Percentiles rank a stretch among this genome's conserved stretches.
phyloP scores from a whole-genome alignment of 148 eudicot genomes.

The Fallopia convolvulus region DNA sequence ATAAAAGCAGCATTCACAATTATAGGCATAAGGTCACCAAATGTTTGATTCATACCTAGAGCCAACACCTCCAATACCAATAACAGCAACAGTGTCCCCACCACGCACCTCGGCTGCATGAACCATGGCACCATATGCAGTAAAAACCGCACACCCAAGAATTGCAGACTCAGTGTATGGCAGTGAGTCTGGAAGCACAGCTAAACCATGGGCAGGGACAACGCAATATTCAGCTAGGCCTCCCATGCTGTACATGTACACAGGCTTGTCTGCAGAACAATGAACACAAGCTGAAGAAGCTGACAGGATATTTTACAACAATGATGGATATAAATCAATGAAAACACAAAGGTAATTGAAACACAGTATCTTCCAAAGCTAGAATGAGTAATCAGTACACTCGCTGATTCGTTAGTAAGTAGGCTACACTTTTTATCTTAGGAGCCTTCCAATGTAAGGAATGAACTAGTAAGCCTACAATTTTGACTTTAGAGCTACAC shows the following conservation, averaged over 20 bases:
- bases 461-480: neutral
- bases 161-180: conserved; percentile 96
- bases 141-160: conserved; percentile 97
- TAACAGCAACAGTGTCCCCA: conserved; percentile 92
- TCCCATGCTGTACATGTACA: conserved; percentile 99
- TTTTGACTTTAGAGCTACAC: neutral
- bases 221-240: conserved; percentile 97
- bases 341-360: neutral
- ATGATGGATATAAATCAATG: neutral
- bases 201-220: conserved; percentile 82
- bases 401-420: neutral
- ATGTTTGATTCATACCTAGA: conserved; percentile 53
- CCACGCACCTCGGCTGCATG: conserved; percentile 96
- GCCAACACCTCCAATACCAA: conserved; percentile 99
- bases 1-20: neutral
- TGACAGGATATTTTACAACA: neutral
- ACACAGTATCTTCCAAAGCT: neutral
- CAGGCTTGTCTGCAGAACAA: conserved; percentile 70
- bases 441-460: neutral
- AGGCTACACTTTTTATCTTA: neutral
- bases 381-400: neutral
- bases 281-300: neutral
- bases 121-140: conserved; percentile 98
- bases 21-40: neutral
- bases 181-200: conserved; percentile 69